These are phyloP conservation scores for Lecanicillium sp. DNA, from an alignment of 2,329 filamentous ascomycete species.

Conservation along the genomic window DNA sequence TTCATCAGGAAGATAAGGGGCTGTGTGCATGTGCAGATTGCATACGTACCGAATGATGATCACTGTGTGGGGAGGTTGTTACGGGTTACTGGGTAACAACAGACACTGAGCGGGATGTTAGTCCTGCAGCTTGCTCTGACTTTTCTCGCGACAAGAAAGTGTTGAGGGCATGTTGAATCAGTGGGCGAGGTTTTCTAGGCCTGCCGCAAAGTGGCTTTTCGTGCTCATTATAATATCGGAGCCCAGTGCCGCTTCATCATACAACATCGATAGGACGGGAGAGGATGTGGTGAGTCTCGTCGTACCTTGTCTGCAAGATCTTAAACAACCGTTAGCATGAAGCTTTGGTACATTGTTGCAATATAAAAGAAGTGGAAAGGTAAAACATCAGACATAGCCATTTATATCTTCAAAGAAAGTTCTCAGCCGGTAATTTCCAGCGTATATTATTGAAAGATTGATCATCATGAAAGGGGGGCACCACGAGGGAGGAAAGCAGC, in stretches of 20 bases:
- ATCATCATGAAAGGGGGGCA: constrained; percentile 47
- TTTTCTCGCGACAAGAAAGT: neutral
- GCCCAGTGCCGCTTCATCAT: constrained; percentile 98
- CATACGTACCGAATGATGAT: constrained; percentile 2
- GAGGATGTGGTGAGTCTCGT: neutral
- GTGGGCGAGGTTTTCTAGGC: constrained; percentile 99
- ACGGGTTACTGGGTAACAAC: neutral
- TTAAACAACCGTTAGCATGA: constrained; percentile 23
- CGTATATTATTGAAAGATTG: constrained; percentile 60
- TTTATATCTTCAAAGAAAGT: constrained; percentile 68
- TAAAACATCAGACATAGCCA: constrained; percentile 72
- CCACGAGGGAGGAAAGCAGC: neutral
- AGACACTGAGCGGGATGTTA: constrained; percentile 2
- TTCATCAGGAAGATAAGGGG: constrained; percentile 28
- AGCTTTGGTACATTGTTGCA: constrained; percentile 4
- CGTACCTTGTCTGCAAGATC: constrained; percentile 16
- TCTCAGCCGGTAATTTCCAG: constrained; percentile 97
- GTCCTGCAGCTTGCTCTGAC: neutral
- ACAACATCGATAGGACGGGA: constrained; percentile 15
- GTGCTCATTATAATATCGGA: constrained; percentile 69
- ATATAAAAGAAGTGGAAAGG: constrained; percentile 9
- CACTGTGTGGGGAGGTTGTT: neutral
- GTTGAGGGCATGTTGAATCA: constrained; percentile 42
- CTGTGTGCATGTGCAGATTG: constrained; percentile 2
- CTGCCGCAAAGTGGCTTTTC: constrained; percentile 91